Evolutionary conservation across 2,329 filamentous ascomycete species (phyloP).

Genomic region (Dactylellina haptotyla): DNA sequence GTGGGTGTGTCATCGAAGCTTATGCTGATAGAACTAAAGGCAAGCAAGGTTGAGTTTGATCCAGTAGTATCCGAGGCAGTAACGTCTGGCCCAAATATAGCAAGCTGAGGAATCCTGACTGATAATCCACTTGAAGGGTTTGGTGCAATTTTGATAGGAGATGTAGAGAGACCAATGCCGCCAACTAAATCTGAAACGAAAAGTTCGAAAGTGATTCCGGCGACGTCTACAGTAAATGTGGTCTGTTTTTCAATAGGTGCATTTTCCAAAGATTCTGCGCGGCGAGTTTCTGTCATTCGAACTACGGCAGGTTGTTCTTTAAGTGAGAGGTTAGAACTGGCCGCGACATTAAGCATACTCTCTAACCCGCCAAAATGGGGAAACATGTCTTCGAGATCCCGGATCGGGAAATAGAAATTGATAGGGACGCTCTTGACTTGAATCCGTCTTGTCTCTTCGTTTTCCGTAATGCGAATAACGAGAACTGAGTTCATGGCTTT

Average conservation of each 20-base stretch:
- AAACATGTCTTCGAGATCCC: constrained; percentile 84
- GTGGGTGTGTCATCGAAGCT: constrained; percentile 79
- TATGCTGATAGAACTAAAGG: constrained; percentile 73
- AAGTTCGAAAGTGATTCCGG: constrained; percentile 79
- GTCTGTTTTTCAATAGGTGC: constrained; percentile 72
- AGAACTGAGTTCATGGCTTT: constrained; percentile 1
- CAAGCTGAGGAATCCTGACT: constrained; percentile 78
- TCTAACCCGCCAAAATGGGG: constrained; percentile 90
- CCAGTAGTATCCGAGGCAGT: constrained; percentile 62
- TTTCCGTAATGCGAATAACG: constrained; percentile 64
- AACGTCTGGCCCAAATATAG: constrained; percentile 72
- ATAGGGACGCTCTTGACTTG: constrained; percentile 81
- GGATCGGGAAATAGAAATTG: constrained; percentile 78
- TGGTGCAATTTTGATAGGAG: constrained; percentile 73
- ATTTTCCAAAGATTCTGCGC: constrained; percentile 58
- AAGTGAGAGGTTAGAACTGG: constrained; percentile 58
- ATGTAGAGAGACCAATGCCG: constrained; percentile 77
- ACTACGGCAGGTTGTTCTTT: constrained; percentile 63
- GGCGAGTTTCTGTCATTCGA: constrained; percentile 66
- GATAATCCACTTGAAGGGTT: constrained; percentile 77
- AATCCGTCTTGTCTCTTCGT: constrained; percentile 65
- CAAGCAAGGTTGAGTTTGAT: constrained; percentile 71
- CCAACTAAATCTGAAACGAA: constrained; percentile 80
- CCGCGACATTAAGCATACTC: constrained; percentile 77
- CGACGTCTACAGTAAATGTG: constrained; percentile 69